Base-by-base conservation (phyloP, 2,329 filamentous ascomycete species). In the Colletotrichum tropicicola region DNA sequence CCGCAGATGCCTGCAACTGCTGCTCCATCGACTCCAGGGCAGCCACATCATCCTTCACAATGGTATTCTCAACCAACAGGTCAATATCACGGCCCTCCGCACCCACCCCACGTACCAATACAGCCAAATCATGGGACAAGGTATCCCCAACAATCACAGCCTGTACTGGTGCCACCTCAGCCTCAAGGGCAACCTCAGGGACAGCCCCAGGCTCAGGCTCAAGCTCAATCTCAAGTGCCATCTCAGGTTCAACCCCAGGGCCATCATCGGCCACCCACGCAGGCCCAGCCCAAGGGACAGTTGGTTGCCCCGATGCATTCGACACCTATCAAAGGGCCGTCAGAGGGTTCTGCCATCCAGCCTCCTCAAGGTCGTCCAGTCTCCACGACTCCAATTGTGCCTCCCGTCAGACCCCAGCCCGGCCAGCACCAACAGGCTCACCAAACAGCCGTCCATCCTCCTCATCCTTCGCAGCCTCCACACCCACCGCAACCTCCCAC, bases 291-390 rank as follows among this genome's bases (percentile, higher is more conserved):
- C 52, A 66, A 75, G 28, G 74, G 75, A 2, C 78, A 81, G 32
- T 67, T 75, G 53, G 73, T 74, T 12, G 71, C 78, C 5, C 74
- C 77, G 5, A 30, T 77, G 12, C 79, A 79, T 37, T 74, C 77
- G 15, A 75, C 73, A 4, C 73, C 75, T 17, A 71, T 30, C 21
- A 66, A 66, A 6, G 53, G 51, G 6, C 59, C 45, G 3, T 23
- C 59, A 28, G 63, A 63, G 25, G 49, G 32, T 5, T 54, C 51
- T 60, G 68, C 55, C 12, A 66, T 7, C 44, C 68, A 63, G 17
- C 65, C 69, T 43, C 73, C 72, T 15, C 75, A 73, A 49, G 65
- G 65, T 58, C 73, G 76, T 10, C 73, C 74, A 21, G 65, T 75
- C 8, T 73, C 75, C 15, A 73, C 73, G 2, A 77, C 78, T 12